phyloP scores from a whole-genome alignment of 345 rosid species.

The Melaleuca quinquenervia region DNA sequence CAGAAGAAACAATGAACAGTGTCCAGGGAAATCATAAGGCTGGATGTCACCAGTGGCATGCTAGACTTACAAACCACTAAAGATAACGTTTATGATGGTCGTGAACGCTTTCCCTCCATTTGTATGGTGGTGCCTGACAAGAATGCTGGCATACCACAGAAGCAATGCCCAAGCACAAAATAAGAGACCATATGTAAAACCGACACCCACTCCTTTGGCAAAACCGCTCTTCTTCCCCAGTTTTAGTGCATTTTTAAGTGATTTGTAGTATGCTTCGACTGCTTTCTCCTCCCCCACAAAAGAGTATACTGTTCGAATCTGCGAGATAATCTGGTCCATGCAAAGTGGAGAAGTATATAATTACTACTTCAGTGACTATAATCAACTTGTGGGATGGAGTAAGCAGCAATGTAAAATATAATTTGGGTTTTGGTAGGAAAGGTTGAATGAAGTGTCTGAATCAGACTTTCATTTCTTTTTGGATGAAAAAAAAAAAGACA shows the following conservation, averaged over 20 bases:
- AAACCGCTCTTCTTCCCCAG: slow-evolving; percentile 52
- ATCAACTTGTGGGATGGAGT: background rate
- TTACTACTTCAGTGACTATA: background rate
- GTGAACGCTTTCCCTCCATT: slow-evolving; percentile 78
- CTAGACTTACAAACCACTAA: slow-evolving; percentile 69
- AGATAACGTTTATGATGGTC: slow-evolving; percentile 62
- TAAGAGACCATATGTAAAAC: slow-evolving; percentile 52
- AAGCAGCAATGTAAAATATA: background rate
- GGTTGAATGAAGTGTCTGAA: background rate
- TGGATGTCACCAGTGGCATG: background rate
- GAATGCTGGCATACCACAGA: slow-evolving; percentile 71
- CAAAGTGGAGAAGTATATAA: background rate
- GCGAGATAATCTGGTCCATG: slow-evolving; percentile 49
- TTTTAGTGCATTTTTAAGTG: slow-evolving; percentile 45
- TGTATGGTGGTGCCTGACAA: slow-evolving; percentile 53
- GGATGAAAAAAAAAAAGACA: background rate
- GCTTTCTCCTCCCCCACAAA: slow-evolving; percentile 74
- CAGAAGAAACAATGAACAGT: background rate
- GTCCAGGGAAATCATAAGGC: background rate
- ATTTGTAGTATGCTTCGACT: slow-evolving; percentile 39
- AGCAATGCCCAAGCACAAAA: slow-evolving; percentile 75
- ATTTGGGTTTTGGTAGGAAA: background rate
- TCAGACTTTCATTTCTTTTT: background rate
- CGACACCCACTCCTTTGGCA: slow-evolving; percentile 75
- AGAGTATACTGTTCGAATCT: slow-evolving; percentile 68